Evolutionary conservation across 1,139 yeast genomes (phyloP), one percentile per base, ranked within the genome.

Genomic region (Geotrichum restrictum): DNA sequence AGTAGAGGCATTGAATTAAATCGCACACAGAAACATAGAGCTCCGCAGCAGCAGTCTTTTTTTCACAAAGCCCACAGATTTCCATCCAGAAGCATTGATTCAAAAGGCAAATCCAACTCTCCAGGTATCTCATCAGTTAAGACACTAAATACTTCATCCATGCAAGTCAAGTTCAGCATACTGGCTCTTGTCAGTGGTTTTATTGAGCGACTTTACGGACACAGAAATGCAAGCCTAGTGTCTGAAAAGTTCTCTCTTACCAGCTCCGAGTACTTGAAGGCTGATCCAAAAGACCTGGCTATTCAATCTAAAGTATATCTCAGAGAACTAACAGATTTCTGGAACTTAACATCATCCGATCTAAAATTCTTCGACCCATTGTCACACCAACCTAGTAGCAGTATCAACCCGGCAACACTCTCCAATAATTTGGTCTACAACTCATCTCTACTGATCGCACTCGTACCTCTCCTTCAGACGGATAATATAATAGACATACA

Each of bases 361-460:
- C 49, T 53, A 6, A 53, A 53, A 37, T 21, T 33, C 3, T 19
- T 31, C 14, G 45, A 37, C 6, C 16, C 27, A n/a, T 22, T 39
- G 16, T 31, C 48, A 1, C 48, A 45, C 3, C 38, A 34, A 21
- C n/a, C 44, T n/a, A 47, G 51, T 8, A 18, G 14, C 4, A 11
- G 3, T n/a, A 16, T 46, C 19, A 53, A 49, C 22, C 56, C 56
- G 3, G 31, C 56, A 13, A 36, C 36, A n/a, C 34, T 53, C 13
- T 43, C 51, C 8, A 49, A 45, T 27, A 49, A 45, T 34, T 41
- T 49, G 37, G 27, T 48, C 33, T 49, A 53, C 43, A 22, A 49
- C 21, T 27, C 52, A 27, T 49, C 44, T 2, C 3, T 43, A 10
- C 34, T 49, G 8, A 41, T 43, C 8, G 44, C 43, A 2, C 37